Evolutionary conservation across 2,329 filamentous ascomycete genomes (phyloP), one percentile per base, ranked within the genome.

Genomic region (Thelonectria discophora): DNA sequence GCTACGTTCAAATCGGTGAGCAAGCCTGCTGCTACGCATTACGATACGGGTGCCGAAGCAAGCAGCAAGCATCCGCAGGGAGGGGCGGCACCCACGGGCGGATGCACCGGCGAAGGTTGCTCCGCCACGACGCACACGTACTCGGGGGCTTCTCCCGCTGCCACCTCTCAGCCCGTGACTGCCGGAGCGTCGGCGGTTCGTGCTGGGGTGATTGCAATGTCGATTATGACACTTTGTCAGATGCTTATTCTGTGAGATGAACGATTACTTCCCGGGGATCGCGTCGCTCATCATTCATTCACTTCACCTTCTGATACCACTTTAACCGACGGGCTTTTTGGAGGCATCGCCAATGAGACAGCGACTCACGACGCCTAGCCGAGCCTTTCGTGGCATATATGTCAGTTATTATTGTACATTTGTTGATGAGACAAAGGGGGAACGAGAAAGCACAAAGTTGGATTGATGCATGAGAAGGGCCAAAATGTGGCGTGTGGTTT

Each of bases 121-220:
- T 64, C 68, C 43, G 64, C 60, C 13, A 53, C 49, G 13, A 55
- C 60, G 32, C 43, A 46, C n/a, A 51, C 62, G 34, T 47, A 58
- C 9, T 39, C 62, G 17, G 27, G 27, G 27, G 61, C 65, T 9
- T 58, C 65, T 9, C 57, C 65, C 18, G 46, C 53, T 17, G 63
- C 55, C n/a, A 71, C 74, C 58, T 71, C 72, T 67, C 70, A 73
- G 51, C 76, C 78, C 66, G 76, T 80, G 67, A 82, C 81, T 20
- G 83, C 80, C 63, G 84, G 82, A 71, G 84, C 83, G 60, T 74
- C 75, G 18, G 66, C 62, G 15, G 45, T 75, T 43, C 63, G 61
- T 4, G 61, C 69, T 15, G 65, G 75, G 17, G 40, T 77, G 52
- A 46, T 68, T 15, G 71, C 68, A 15, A 37, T 76, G 58, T 54